Conservation (phyloP, 2,329 filamentous ascomycete species). For the Plectosphaerella cucumerina region DNA sequence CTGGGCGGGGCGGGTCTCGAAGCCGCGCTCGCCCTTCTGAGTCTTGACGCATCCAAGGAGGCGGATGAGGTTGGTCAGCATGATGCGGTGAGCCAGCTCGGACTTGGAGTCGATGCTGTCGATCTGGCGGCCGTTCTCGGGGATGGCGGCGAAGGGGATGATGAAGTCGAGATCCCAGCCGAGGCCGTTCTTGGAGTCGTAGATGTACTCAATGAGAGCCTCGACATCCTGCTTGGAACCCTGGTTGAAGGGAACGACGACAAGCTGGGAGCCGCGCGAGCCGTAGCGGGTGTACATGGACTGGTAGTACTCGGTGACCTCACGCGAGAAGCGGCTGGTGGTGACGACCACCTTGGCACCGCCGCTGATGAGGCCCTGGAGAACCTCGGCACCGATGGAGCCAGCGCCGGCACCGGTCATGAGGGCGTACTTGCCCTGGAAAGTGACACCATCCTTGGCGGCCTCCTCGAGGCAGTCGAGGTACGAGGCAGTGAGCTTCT, state of each 20-base stretch:
- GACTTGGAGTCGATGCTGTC: constrained; percentile 96
- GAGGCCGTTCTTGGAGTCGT: constrained; percentile 90
- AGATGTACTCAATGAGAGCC: constrained; percentile 91
- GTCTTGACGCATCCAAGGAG: constrained; percentile 87
- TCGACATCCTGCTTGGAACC: constrained; percentile 98
- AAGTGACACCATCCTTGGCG: constrained; percentile 82
- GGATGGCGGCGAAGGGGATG: constrained; percentile 94
- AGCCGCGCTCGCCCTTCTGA: constrained; percentile 82
- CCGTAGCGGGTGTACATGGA: constrained; percentile 96
- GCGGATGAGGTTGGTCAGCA: constrained; percentile 94
- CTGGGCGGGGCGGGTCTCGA: constrained; percentile 93
- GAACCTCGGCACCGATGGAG: constrained; percentile 94
- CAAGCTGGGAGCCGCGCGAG: constrained; percentile 89
- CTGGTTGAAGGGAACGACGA: constrained; percentile 98
- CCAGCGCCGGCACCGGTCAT: constrained; percentile 99
- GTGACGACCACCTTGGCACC: constrained; percentile 96
- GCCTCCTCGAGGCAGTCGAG: constrained; percentile 88
- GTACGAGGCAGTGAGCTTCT: constrained; percentile 92
- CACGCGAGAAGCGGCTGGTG: constrained; percentile 91
- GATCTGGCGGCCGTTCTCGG: constrained; percentile 96
- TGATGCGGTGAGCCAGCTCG: constrained; percentile 96
- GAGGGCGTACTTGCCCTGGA: constrained; percentile 90
- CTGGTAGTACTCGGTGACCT: constrained; percentile 99
- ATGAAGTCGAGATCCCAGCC: constrained; percentile 98
- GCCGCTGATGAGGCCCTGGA: constrained; percentile 93